Evolutionary conservation across 2,329 filamentous ascomycete genomes (phyloP), one percentile per base, ranked within the genome.

Genomic region (Trichoderma hamatum): DNA sequence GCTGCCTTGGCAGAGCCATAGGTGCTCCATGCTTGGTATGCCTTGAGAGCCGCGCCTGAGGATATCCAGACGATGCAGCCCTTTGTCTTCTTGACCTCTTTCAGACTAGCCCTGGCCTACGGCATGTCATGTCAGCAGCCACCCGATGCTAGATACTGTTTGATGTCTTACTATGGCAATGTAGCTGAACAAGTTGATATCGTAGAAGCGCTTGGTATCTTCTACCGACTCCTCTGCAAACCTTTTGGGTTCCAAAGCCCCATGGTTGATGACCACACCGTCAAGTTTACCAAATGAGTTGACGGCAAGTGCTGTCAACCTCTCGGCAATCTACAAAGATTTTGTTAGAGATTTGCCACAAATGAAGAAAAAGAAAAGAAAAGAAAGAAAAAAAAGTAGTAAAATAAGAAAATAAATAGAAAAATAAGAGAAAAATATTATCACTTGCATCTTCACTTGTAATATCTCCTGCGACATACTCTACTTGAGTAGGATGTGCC

Each of bases 181-280:
- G 32, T 89, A 89, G 73, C 93, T 95, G 78, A 97, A 94, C 74
- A 98, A 89, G 78, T 98, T 98, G 71, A 93, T 84, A 73, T 97
- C 90, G 79, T 93, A 97, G 10, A 86, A 83, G 2, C 82, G 80
- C 75, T 89, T 90, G 92, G 94, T 97, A 70, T 92, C 90, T 46
- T 91, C 88, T 0, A 89, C 76, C n/a, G 87, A 86, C 19, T 86
- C 84, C 67, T 95, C 87, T 3, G 82, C 88, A 55, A 98, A 82
- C 62, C 87, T 88, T 52, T 96, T 89, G 1, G 93, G 92, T n/a
- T 89, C 86, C 55, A 99, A 81, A 0, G 89, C 84, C 24, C 94
- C 94, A 77, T 99, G 96, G 79, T 98, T 98, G 71, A 98, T 82
- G 14, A 99, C 88, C 55, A 99, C 78, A 1, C 90, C 91, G 76